Base-by-base conservation (phyloP, 2,329 filamentous ascomycete genomes). In the Aspergillus piperis region DNA sequence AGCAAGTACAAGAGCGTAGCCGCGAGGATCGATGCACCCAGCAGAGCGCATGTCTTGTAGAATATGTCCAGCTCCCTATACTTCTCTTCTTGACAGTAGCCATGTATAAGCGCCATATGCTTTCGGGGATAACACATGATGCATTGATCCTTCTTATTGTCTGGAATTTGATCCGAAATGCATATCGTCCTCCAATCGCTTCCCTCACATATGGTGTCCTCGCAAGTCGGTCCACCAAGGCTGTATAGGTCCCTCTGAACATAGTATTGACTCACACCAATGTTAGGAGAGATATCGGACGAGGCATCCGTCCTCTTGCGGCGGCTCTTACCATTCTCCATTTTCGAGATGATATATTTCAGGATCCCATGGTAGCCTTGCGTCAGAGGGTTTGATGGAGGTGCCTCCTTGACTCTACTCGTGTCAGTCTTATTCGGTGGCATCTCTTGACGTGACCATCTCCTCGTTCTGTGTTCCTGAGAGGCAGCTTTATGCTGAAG, bases 331-430 rank as follows among this genome's bases (percentile, higher is more conserved):
- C 41, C 27, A 21, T 47, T 36, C 51, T 41, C 39, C 53, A 50
- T 32, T 11, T 55, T 55, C 10, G n/a, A 27, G 4, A 55, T 42
- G n/a, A 55, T 27, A 21, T 55, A 55, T 30, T 55, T 30, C 53
- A 55, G 23, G 5, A 55, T 55, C 17, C 53, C 53, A 36, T 47
- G 53, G 23, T 55, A 55, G 32, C 53, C 53, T 11, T 44, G 53
- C n/a, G 53, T 32, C 10, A 17, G 39, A 23, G 53, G 19, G 30
- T 55, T 17, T 17, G 39, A 15, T 55, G 30, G 53, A 8, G 39
- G n/a, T 25, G 11, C 10, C 19, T 44, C 44, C 30, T 15, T 21
- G 30, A 41, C n/a, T 36, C 13, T 17, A 21, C 11, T 17, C 13
- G 27, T 38, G 5, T 25, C 38, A 41, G 19, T 8, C 11, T 41